These are phyloP conservation scores for Citrus maxima DNA, from an alignment of 345 rosid species.

Conservation along the genomic window DNA sequence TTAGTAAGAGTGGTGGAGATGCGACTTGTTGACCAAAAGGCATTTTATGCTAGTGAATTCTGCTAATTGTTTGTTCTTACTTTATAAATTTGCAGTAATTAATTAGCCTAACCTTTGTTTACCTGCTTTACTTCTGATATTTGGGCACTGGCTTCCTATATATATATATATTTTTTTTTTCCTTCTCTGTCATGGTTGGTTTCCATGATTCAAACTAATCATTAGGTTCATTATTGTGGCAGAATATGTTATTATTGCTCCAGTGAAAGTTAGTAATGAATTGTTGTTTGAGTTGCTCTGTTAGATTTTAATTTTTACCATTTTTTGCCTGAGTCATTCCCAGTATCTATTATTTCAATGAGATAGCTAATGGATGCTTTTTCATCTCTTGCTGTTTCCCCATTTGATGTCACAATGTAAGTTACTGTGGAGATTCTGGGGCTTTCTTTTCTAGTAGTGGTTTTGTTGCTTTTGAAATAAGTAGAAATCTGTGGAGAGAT, in stretches of 20 bases:
- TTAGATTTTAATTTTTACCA: not conserved
- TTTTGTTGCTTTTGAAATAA: not conserved
- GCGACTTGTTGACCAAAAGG: not conserved
- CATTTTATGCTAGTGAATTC: not conserved
- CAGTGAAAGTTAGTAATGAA: not conserved
- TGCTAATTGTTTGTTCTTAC: not conserved
- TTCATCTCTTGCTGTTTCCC: not conserved
- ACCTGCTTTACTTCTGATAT: not conserved
- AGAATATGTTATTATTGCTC: not conserved
- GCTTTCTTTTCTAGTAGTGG: not conserved
- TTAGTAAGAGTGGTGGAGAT: not conserved
- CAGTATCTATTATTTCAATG: not conserved
- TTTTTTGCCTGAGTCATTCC: not conserved
- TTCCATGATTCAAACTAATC: not conserved
- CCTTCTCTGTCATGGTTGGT: not conserved
- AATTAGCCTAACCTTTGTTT: not conserved
- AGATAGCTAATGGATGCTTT: not conserved
- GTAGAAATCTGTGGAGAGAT: not conserved
- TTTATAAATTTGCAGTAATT: not conserved
- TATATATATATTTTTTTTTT: not conserved
- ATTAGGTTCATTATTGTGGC: not conserved
- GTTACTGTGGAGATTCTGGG: not conserved
- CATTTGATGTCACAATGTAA: not conserved
- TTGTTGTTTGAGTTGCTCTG: not conserved
- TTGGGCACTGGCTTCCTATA: not conserved